phyloP scores from a whole-genome alignment of 495 filamentous ascomycete species.

The Jackrogersella minutella region DNA sequence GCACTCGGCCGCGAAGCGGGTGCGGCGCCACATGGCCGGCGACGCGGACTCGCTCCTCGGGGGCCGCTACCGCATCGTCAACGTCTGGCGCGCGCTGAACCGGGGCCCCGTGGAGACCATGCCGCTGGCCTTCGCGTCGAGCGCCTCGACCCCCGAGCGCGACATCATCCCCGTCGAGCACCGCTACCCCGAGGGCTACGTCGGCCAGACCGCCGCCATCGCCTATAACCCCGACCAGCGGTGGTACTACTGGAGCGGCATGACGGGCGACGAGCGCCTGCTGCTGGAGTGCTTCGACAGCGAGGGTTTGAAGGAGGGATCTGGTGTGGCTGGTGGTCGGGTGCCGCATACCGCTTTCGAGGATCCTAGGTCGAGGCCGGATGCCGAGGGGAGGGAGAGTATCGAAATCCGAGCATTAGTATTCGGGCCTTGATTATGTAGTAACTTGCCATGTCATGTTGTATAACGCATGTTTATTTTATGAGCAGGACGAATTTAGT shows the following conservation, averaged over 20 bases:
- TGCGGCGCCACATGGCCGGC: conserved; percentile 67
- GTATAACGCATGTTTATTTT: not conserved
- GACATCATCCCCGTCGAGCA: conserved; percentile 79
- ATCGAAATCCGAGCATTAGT: conserved; percentile 88
- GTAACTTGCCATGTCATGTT: not conserved
- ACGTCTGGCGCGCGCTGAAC: conserved; percentile 85
- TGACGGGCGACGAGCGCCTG: conserved; percentile 76
- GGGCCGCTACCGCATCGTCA: conserved; percentile 80
- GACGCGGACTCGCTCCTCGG: conserved; percentile 64
- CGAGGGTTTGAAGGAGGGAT: conserved; percentile 56
- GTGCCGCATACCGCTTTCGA: conserved; percentile 85
- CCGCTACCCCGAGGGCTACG: conserved; percentile 72
- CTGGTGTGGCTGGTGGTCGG: conserved; percentile 65
- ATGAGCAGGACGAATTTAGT: not conserved
- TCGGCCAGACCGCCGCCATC: conserved; percentile 81
- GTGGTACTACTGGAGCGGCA: conserved; percentile 84
- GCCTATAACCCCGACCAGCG: conserved; percentile 63
- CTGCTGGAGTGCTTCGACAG: conserved; percentile 86
- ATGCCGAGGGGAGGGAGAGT: conserved; percentile 72
- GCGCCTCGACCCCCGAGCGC: conserved; percentile 62
- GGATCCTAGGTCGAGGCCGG: conserved; percentile 70
- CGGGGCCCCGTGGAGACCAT: conserved; percentile 68
- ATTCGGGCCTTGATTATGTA: conserved; percentile 63
- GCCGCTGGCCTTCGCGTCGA: conserved; percentile 77
- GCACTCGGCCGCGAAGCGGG: conserved; percentile 67